These are phyloP conservation scores for Aspergillus novoparasiticus DNA, from an alignment of 2,329 filamentous ascomycete species.

Conservation along the genomic window DNA sequence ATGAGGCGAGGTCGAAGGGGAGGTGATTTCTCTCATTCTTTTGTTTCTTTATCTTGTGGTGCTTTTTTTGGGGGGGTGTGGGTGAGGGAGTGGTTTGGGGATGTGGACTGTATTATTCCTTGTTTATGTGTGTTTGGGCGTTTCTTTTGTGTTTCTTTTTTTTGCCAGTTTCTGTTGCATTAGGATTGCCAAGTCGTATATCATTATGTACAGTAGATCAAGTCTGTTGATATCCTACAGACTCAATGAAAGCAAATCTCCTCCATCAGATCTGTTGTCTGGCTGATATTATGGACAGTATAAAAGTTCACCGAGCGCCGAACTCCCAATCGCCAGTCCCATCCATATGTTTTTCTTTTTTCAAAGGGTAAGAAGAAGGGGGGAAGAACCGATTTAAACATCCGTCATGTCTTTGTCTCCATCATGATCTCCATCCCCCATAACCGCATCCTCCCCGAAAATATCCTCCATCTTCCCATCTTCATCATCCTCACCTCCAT, in stretches of 20 bases:
- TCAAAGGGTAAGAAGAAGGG: constrained; percentile 1
- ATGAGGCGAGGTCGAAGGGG: constrained; percentile 29
- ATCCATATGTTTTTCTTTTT: background rate
- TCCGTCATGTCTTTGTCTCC: constrained; percentile 48
- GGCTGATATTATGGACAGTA: background rate
- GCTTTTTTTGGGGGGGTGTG: too few species aligned
- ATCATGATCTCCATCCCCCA: constrained; percentile 39
- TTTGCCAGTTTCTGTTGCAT: background rate
- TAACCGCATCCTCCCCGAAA: constrained; percentile 46
- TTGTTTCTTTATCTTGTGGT: too few species aligned
- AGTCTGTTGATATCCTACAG: constrained; percentile 1
- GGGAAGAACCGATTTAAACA: constrained; percentile 31
- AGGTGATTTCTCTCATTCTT: background rate
- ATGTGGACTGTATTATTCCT: background rate
- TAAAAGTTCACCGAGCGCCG: constrained; percentile 7
- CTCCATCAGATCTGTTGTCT: background rate
- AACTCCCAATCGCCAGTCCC: constrained; percentile 6
- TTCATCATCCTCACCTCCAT: constrained; percentile 40
- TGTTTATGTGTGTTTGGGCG: background rate
- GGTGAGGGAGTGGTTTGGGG: background rate
- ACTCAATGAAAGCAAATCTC: constrained; percentile 5
- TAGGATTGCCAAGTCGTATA: constrained; percentile 7
- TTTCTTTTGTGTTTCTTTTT: background rate
- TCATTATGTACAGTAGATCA: constrained; percentile 17
- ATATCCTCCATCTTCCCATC: constrained; percentile 53